Conservation (phyloP, 225 moss, liverwort and hornwort genomes). For the Pseudoscleropodium purum region DNA sequence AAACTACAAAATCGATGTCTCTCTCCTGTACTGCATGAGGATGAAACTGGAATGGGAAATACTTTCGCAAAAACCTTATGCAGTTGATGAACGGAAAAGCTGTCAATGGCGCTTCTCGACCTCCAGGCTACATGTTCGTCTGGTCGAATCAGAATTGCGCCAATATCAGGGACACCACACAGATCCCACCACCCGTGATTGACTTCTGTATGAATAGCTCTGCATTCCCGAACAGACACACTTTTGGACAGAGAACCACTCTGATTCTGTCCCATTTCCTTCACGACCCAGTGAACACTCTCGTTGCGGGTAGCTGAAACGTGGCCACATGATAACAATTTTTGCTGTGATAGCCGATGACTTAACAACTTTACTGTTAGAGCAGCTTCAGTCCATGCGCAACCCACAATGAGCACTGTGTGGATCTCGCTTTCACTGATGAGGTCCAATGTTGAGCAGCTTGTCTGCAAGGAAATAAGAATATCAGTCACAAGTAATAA, state of each 20-base stretch:
- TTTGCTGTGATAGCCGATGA: constrained; percentile 18
- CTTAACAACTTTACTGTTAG: constrained; percentile 21
- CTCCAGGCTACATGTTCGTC: constrained; percentile 93
- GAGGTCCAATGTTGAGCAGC: constrained; percentile 71
- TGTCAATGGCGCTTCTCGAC: constrained; percentile 9
- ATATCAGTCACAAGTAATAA: neutral
- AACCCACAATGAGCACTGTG: constrained; percentile 59
- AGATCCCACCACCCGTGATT: constrained; percentile 55
- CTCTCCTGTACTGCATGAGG: neutral
- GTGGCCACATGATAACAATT: constrained; percentile 66
- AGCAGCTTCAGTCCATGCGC: constrained; percentile 55
- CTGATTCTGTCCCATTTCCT: constrained; percentile 6
- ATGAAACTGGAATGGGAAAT: neutral
- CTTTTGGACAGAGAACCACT: constrained; percentile 5
- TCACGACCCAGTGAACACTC: neutral
- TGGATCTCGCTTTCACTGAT: constrained; percentile 23
- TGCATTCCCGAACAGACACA: constrained; percentile 22
- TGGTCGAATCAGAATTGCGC: constrained; percentile 79
- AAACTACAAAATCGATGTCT: neutral
- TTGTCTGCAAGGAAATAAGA: constrained; percentile 1
- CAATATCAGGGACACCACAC: constrained; percentile 39
- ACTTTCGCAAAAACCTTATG: constrained; percentile 11
- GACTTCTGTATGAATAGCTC: constrained; percentile 43
- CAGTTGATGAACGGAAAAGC: constrained; percentile 13
- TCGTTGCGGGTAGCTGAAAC: neutral